These are phyloP conservation scores for Dactylellina parvicollis DNA, from an alignment of 2,329 filamentous ascomycete genomes.

Conservation along the genomic window DNA sequence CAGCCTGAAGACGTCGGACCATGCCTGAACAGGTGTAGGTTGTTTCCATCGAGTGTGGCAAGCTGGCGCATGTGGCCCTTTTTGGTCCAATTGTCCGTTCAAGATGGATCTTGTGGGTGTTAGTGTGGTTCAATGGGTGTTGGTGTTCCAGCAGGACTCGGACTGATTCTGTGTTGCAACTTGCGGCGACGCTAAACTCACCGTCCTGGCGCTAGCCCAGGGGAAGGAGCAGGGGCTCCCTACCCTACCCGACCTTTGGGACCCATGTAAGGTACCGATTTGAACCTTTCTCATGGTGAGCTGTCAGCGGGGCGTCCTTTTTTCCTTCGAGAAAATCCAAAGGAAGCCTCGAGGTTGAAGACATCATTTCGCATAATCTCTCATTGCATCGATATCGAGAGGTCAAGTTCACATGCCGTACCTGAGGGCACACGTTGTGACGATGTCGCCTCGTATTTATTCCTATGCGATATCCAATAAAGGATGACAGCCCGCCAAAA, in stretches of 20 bases:
- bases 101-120: background rate
- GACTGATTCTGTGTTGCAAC: background rate
- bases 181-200: background rate
- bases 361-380: no score
- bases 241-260: background rate
- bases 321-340: background rate
- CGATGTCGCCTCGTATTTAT: background rate
- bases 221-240: background rate
- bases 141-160: background rate
- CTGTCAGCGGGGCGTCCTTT: no score
- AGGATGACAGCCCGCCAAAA: background rate
- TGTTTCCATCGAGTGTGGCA: conserved; percentile 3
- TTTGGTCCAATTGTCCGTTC: conserved; percentile 15
- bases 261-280: conserved; percentile 15
- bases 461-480: background rate
- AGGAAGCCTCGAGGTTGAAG: no score
- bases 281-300: background rate
- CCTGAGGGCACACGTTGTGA: background rate
- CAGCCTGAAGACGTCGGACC: no score
- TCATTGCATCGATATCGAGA: no score
- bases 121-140: background rate
- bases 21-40: no score
- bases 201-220: background rate
- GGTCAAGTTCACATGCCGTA: background rate
- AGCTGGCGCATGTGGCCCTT: conserved; percentile 10